A percentile compares a stretch with the other conserved stretches of the same genome.
These are phyloP conservation scores for Eucalyptus coolabah DNA, from an alignment of 345 rosid genomes.

Conservation along the genomic window DNA sequence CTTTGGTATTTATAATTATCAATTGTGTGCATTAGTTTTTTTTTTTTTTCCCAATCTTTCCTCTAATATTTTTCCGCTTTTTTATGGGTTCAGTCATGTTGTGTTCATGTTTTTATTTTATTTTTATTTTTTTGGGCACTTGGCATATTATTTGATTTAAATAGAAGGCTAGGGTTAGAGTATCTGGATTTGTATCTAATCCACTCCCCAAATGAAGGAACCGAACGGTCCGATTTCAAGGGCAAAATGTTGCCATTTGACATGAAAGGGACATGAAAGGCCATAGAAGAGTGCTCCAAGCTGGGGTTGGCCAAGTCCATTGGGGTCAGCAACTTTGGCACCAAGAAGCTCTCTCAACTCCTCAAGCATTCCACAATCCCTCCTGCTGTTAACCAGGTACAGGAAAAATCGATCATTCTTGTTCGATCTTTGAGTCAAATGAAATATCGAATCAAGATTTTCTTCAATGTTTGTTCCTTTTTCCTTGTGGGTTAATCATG, in stretches of 20 bases:
- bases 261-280: slow-evolving; percentile 1
- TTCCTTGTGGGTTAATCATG: neutral
- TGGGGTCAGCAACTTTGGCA: too few relatives aligned
- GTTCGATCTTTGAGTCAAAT: neutral
- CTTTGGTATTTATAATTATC: too few relatives aligned
- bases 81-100: too few relatives aligned
- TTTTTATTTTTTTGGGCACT: neutral
- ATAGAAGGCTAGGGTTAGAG: slow-evolving; percentile 19
- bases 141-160: too few relatives aligned
- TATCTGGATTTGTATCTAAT: slow-evolving; percentile 25
- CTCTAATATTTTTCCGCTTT: too few relatives aligned
- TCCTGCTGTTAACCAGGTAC: slow-evolving; percentile 6
- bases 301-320: too few relatives aligned
- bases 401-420: neutral
- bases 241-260: slow-evolving; percentile 1
- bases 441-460: neutral
- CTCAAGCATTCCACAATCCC: neutral
- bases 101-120: neutral
- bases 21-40: too few relatives aligned
- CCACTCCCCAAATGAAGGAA: slow-evolving; percentile 7
- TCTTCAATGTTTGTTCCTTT: too few relatives aligned
- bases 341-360: too few relatives aligned
- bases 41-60: too few relatives aligned
- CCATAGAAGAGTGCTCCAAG: slow-evolving; percentile 8
- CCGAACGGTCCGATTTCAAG: neutral